phyloP scores from a whole-genome alignment of 257 asterid species.

The Jaltomata sinuosa region DNA sequence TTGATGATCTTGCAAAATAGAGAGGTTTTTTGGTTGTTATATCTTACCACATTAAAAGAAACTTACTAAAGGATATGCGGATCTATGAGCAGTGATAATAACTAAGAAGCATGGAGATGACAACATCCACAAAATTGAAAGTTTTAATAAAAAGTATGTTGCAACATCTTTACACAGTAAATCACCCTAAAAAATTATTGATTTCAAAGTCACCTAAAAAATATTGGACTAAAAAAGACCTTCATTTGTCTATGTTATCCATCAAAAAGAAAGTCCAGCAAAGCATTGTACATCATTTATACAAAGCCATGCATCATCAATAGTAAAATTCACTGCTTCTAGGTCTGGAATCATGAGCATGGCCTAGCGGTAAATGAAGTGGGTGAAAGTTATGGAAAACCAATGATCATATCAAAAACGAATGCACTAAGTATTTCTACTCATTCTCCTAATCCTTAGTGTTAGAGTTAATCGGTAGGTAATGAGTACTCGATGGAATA shows the following conservation, averaged over 20 bases:
- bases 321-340: background rate
- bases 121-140: too few relatives aligned
- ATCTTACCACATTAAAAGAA: conserved; percentile 36
- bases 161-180: background rate
- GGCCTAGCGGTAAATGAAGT: background rate
- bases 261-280: background rate
- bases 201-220: background rate
- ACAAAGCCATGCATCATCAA: background rate
- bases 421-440: background rate
- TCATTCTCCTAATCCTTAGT: background rate
- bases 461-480: background rate
- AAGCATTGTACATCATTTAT: background rate
- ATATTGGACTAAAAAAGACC: background rate
- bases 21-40: conserved; percentile 19
- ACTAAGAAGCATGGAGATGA: too few relatives aligned
- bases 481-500: background rate
- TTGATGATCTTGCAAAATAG: conserved; percentile 26
- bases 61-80: conserved; percentile 33
- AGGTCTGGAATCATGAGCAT: background rate
- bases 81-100: too few relatives aligned
- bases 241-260: background rate
- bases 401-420: background rate
- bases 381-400: background rate
- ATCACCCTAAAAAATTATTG: background rate
- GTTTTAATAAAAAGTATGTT: too few relatives aligned